Base-by-base conservation (phyloP, 1,284 basidiomycete species). In the Abortiporus biennis region DNA sequence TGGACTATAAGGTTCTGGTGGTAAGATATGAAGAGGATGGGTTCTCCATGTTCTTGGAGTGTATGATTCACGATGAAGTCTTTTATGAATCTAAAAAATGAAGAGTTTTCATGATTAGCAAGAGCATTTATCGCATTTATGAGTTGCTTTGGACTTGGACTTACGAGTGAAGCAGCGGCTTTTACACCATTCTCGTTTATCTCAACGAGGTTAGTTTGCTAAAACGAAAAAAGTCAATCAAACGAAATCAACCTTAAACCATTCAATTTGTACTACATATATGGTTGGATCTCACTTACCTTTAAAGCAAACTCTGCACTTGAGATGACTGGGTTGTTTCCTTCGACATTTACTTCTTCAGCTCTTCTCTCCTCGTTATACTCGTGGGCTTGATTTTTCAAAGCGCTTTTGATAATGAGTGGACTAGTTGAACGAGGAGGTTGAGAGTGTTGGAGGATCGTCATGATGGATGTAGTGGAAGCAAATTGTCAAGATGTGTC, bases 31-130 rank as follows among this genome's bases (percentile, higher is more conserved):
- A 19, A 90, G 66, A 1, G 83, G 72, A 47, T 90, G 85, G 2
- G 77, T 80, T 22, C 81, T 74, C 86, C 86, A 91, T 30, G 84
- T 80, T 35, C 79, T 73, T 11, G 86, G 85, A 4, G 76, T 77
- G 57, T 90, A 90, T 0, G 75, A 69, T 56, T 85, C 81, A 1
- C 65, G 55, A 33, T 62, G 57, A 44, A 90, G 67, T 50, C 74
- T 76, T 29, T 59, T 57, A 34, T 71, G 69, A 41, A 90, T 81
- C 85, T 88, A 11, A 19, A 25, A 21, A 29, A 32, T 21, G 40
- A 12, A 11, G 25, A 37, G 11, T 24, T 2, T 27, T 17, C 9
- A 22, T 30, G 31, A 17, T 17, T 12, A 22, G 29, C 31, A 20
- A 30, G 19, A 32, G n/a, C n/a, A n/a, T n/a, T n/a, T n/a, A n/a